Evolutionary conservation across 2,329 filamentous ascomycete species (phyloP).

Genomic region (Apiospora hydei): DNA sequence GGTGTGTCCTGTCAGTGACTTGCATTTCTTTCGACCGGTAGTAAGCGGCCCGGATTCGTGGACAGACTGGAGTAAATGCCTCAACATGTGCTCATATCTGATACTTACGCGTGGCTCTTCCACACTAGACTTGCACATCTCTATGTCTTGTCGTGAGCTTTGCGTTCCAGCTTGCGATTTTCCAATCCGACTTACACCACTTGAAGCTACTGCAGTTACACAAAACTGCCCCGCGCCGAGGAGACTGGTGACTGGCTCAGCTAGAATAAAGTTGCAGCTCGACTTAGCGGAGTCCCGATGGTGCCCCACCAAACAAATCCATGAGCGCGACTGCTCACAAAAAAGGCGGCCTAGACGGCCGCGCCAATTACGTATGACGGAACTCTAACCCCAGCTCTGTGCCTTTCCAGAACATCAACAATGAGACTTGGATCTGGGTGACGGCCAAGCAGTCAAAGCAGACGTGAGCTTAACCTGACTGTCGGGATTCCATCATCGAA

Average conservation of each 20-base stretch:
- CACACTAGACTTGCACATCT: neutral
- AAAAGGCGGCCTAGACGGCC: constrained; percentile 1
- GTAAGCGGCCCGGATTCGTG: neutral
- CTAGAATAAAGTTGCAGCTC: constrained; percentile 22
- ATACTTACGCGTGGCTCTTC: neutral
- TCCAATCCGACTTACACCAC: neutral
- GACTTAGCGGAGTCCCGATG: constrained; percentile 3
- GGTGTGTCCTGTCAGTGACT: constrained; percentile 13
- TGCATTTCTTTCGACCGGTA: constrained; percentile 1
- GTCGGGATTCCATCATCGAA: neutral
- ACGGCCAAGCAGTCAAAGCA: neutral
- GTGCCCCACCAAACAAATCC: constrained; percentile 6
- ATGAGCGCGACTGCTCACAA: neutral
- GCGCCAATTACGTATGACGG: constrained; percentile 19
- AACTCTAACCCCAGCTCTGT: constrained; percentile 16
- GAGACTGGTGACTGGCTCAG: neutral
- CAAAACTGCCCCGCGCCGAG: constrained; percentile 13
- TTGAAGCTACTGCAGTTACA: neutral
- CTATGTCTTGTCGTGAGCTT: neutral
- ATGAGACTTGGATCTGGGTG: neutral
- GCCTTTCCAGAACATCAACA: neutral
- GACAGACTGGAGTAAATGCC: neutral
- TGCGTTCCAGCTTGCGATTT: neutral
- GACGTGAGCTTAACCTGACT: constrained; percentile 10
- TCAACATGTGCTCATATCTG: constrained; percentile 3